Evolutionary conservation across 352 stramenopile species (phyloP).

Genomic region (Globisporangium lucens): DNA sequence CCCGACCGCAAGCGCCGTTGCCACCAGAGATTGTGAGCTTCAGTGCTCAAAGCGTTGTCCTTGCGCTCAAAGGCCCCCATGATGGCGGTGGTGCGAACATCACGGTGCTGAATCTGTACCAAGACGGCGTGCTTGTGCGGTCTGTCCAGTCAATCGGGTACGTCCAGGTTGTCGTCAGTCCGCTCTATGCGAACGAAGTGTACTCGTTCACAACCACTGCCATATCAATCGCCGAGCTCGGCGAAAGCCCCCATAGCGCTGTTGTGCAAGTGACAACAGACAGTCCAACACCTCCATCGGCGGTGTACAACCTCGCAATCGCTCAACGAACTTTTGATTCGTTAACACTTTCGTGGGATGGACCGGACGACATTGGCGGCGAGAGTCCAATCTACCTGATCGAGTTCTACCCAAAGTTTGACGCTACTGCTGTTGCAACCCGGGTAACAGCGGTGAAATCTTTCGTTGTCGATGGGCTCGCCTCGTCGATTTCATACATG

Average conservation of each 20-base stretch:
- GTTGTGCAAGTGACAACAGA: constrained; percentile 23
- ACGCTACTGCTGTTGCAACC: not conserved
- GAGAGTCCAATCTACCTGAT: constrained; percentile 36
- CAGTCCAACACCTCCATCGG: constrained; percentile 32
- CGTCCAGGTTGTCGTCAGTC: constrained; percentile 21
- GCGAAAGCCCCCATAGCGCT: constrained; percentile 34
- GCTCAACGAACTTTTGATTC: constrained; percentile 25
- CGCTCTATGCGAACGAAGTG: constrained; percentile 25
- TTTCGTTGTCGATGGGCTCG: constrained; percentile 25
- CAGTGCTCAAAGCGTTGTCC: constrained; percentile 29
- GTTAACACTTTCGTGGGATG: constrained; percentile 36
- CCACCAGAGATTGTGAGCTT: constrained; percentile 22
- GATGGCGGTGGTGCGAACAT: constrained; percentile 44
- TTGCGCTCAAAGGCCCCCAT: constrained; percentile 31
- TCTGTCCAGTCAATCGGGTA: constrained; percentile 19
- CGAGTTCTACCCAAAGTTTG: constrained; percentile 16
- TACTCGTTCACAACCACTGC: constrained; percentile 38
- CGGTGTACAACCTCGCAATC: constrained; percentile 32
- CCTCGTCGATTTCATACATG: constrained; percentile 33
- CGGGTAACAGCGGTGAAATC: not conserved
- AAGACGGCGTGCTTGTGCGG: constrained; percentile 30
- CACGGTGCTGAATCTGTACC: constrained; percentile 34
- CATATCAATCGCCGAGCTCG: constrained; percentile 24
- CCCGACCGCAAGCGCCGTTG: constrained; percentile 22
- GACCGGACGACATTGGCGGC: constrained; percentile 38